A percentile compares a stretch with the other conserved stretches of the same genome.
These are phyloP conservation scores for Quercus lobata DNA, from an alignment of 331 rosid species.

Conservation along the genomic window DNA sequence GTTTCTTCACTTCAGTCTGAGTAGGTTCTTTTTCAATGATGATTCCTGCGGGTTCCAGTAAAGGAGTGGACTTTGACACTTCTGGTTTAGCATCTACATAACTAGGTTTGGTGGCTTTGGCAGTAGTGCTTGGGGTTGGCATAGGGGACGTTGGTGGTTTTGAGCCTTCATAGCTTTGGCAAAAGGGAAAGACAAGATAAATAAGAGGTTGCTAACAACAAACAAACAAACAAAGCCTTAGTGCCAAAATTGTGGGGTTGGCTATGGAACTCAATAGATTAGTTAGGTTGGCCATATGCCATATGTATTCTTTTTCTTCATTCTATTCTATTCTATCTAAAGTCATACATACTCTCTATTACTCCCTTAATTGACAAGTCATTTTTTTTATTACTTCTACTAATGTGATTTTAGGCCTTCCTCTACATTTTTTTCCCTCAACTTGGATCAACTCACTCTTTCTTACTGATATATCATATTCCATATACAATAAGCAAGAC, in stretches of 20 bases:
- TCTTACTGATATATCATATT: not conserved
- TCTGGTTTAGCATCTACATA: not conserved
- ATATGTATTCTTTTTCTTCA: too few relatives aligned
- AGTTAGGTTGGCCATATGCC: too few relatives aligned
- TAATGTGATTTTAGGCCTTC: too few relatives aligned
- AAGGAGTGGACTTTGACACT: constrained; percentile 7
- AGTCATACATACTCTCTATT: too few relatives aligned
- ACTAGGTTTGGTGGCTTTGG: constrained; percentile 5
- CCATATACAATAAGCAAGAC: constrained; percentile 1
- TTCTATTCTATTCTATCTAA: too few relatives aligned
- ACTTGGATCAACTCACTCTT: too few relatives aligned
- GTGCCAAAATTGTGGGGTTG: too few relatives aligned
- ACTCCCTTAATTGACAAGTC: too few relatives aligned
- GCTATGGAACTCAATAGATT: too few relatives aligned
- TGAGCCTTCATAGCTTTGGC: constrained; percentile 29
- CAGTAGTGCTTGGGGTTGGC: constrained; percentile 16
- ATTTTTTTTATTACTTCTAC: too few relatives aligned
- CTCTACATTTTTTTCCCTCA: too few relatives aligned
- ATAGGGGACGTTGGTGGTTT: constrained; percentile 33
- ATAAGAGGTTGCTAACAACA: constrained; percentile 1
- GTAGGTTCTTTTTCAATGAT: not conserved
- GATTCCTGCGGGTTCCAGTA: constrained; percentile 1
- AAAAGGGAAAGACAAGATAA: not conserved
- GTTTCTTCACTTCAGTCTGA: constrained; percentile 3
- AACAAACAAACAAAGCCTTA: too few relatives aligned